phyloP scores from a whole-genome alignment of 129 eudicot species.

The Solidago caesia region DNA sequence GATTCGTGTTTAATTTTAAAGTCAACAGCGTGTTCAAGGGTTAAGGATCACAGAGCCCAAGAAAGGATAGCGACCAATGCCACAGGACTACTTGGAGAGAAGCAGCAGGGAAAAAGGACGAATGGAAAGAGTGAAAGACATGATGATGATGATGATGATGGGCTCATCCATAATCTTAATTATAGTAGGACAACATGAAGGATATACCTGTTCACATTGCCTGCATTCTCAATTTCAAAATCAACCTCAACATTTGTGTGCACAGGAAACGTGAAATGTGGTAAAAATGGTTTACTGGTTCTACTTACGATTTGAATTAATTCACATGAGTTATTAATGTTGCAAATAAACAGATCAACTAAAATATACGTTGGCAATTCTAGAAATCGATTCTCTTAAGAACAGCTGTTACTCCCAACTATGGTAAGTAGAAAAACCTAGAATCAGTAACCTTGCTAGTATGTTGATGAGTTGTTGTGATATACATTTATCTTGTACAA shows the following conservation, averaged over 20 bases:
- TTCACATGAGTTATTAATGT: not conserved
- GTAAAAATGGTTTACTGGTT: too few species aligned
- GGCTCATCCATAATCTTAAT: constrained; percentile 39
- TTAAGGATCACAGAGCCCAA: constrained; percentile 16
- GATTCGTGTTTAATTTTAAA: not conserved
- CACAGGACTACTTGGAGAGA: constrained; percentile 45
- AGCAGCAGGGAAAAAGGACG: constrained; percentile 52
- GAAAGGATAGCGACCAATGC: constrained; percentile 41
- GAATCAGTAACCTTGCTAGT: constrained; percentile 2
- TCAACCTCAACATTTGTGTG: constrained; percentile 1
- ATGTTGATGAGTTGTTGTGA: not conserved
- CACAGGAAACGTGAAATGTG: not conserved
- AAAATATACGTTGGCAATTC: too few species aligned
- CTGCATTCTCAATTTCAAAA: not conserved
- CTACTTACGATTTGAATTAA: not conserved
- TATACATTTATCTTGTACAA: not conserved
- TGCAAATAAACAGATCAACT: not conserved
- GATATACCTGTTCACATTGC: not conserved
- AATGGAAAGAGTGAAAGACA: constrained; percentile 34
- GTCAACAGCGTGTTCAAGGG: constrained; percentile 1
- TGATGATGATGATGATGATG: constrained; percentile 37
- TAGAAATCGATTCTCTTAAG: not conserved
- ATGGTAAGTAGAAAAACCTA: not conserved
- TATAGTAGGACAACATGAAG: constrained; percentile 55
- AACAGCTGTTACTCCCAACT: not conserved